phyloP scores from a whole-genome alignment of 129 eudicot species.

The Flaveria sonorensis region DNA sequence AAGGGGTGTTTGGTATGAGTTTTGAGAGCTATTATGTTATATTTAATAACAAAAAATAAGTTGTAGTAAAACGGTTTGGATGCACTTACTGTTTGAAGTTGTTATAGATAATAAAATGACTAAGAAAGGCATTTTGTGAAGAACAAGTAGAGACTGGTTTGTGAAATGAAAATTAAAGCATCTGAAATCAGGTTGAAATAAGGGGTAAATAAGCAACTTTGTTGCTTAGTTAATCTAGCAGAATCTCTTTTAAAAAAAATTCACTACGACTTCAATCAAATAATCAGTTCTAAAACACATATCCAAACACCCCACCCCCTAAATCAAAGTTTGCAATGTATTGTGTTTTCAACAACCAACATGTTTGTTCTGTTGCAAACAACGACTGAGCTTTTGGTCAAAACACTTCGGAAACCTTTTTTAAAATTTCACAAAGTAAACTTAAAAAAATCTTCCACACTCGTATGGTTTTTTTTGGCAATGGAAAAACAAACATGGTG shows the following conservation, averaged over 20 bases:
- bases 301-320: slow-evolving; percentile 9
- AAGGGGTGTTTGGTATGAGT: background rate
- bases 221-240: background rate
- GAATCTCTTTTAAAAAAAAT: background rate
- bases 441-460: too few species aligned
- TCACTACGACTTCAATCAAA: background rate
- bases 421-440: slow-evolving; percentile 4
- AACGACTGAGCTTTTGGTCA: background rate
- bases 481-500: background rate
- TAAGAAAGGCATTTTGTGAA: background rate
- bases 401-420: background rate
- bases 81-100: background rate
- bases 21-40: background rate
- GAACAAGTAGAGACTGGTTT: background rate
- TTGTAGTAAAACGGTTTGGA: background rate
- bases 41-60: background rate
- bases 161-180: background rate
- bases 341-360: background rate
- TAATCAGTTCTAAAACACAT: background rate
- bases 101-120: background rate
- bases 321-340: background rate
- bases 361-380: background rate
- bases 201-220: background rate
- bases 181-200: background rate
- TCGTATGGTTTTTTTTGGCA: background rate